Percentiles rank a stretch among this genome's conserved stretches.
Evolutionary conservation across 2,329 filamentous ascomycete species (phyloP).

Genomic region (Ramichloridium luteum): DNA sequence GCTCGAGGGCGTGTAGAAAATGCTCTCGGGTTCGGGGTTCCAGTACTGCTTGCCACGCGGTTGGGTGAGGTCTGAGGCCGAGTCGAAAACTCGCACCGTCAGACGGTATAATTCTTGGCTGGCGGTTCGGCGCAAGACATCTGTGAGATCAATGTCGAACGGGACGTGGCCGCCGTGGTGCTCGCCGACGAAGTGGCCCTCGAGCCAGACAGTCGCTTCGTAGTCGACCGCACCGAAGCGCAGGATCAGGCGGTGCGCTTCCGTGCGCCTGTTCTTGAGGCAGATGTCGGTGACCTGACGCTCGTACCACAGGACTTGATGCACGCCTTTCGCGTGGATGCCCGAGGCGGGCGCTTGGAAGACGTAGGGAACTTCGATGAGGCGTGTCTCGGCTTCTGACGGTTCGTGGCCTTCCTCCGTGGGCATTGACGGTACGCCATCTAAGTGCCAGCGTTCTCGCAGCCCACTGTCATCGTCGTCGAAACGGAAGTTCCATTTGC

Average conservation of each 20-base stretch:
- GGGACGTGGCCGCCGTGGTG: slow-evolving; percentile 50
- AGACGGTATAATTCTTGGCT: slow-evolving; percentile 28
- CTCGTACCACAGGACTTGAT: slow-evolving; percentile 59
- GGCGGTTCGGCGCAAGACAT: slow-evolving; percentile 23
- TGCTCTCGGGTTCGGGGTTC: slow-evolving; percentile 45
- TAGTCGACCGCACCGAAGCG: slow-evolving; percentile 53
- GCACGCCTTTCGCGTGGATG: slow-evolving; percentile 48
- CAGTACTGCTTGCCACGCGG: slow-evolving; percentile 58
- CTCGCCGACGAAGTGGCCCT: slow-evolving; percentile 40
- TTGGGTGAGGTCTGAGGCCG: slow-evolving; percentile 51
- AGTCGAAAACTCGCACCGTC: slow-evolving; percentile 50
- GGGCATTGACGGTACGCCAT: slow-evolving; percentile 39
- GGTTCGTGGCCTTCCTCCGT: no score
- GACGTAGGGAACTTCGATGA: slow-evolving; percentile 52
- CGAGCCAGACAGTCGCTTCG: slow-evolving; percentile 45
- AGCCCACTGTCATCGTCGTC: slow-evolving; percentile 52
- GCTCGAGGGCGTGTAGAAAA: slow-evolving; percentile 61
- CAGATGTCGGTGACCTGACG: slow-evolving; percentile 22
- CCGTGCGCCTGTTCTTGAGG: slow-evolving; percentile 11
- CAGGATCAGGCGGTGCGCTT: slow-evolving; percentile 36
- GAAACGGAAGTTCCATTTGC: slow-evolving; percentile 52
- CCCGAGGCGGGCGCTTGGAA: slow-evolving; percentile 54
- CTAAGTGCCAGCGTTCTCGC: slow-evolving; percentile 40
- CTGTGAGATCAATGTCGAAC: slow-evolving; percentile 45
- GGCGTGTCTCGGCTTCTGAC: no score